phyloP scores from a whole-genome alignment of 768 basidiomycete genomes.

The Suillus discolor region DNA sequence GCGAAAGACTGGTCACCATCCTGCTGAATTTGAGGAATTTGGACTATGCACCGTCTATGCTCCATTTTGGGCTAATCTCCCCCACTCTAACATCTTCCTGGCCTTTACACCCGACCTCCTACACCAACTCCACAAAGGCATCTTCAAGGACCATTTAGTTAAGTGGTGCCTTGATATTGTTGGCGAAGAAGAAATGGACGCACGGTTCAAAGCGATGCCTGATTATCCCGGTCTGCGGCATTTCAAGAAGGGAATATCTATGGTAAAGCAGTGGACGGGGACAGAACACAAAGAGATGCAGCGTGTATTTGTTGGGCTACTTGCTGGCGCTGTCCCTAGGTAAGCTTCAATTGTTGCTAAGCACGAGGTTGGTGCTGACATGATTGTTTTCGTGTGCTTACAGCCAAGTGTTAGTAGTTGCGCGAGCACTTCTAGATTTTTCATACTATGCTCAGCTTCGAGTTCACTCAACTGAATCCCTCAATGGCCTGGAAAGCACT shows the following conservation, averaged over 20 bases:
- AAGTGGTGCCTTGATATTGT: conserved; percentile 33
- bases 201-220: conserved; percentile 18
- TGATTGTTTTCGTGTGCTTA: background rate
- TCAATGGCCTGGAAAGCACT: conserved; percentile 25
- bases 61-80: conserved; percentile 46
- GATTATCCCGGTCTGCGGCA: conserved; percentile 21
- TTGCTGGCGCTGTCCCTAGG: conserved; percentile 26
- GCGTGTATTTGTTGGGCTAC: conserved; percentile 34
- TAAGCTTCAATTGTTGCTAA: background rate
- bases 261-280: conserved; percentile 45
- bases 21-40: conserved; percentile 5
- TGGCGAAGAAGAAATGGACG: conserved; percentile 18
- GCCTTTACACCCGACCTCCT: conserved; percentile 44
- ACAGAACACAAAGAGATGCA: conserved; percentile 43
- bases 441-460: conserved; percentile 34
- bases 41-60: conserved; percentile 8
- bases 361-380: background rate
- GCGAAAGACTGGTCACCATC: conserved; percentile 9
- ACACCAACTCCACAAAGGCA: conserved; percentile 51
- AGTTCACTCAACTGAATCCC: conserved; percentile 28
- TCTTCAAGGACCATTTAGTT: conserved; percentile 47
- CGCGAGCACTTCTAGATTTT: conserved; percentile 36
- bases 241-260: conserved; percentile 46
- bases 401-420: conserved; percentile 21
- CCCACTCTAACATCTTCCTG: conserved; percentile 40